A percentile compares a stretch with the other conserved stretches of the same genome.
phyloP scores from a whole-genome alignment of 2,329 filamentous ascomycete species.

The Diplodia mutila region DNA sequence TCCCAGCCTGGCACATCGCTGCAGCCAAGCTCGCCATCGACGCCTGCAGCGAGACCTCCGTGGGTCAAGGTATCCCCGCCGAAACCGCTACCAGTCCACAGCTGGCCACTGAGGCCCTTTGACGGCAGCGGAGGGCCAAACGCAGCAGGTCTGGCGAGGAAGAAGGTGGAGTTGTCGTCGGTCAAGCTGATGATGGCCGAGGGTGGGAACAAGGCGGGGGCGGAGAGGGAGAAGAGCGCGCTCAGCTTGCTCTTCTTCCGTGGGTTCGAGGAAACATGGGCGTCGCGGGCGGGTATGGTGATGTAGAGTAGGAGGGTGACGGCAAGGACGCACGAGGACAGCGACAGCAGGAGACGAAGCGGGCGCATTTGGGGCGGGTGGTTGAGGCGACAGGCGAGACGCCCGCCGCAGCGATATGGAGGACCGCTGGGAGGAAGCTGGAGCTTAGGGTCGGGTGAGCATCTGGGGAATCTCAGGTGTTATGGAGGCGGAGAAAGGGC shows the following conservation, averaged over 20 bases:
- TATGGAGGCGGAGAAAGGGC: conserved; percentile 12
- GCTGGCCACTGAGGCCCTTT: conserved; percentile 79
- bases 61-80: conserved; percentile 72
- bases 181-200: conserved; percentile 95
- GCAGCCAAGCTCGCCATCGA: conserved; percentile 87
- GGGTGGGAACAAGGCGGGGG: conserved; percentile 84
- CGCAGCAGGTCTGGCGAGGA: conserved; percentile 87
- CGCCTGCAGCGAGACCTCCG: conserved; percentile 55
- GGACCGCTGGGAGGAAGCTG: conserved; percentile 4
- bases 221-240: conserved; percentile 54
- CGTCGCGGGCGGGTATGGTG: conserved; percentile 32
- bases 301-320: conserved; percentile 51
- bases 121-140: conserved; percentile 81
- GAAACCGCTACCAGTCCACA: conserved; percentile 94
- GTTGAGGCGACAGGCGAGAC: conserved; percentile 11
- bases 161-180: conserved; percentile 97
- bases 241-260: conserved; percentile 40
- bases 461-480: conserved; percentile 24
- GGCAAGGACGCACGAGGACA: conserved; percentile 48
- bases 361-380: conserved; percentile 39
- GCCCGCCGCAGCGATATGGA: conserved; percentile 18
- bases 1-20: conserved; percentile 92
- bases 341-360: conserved; percentile 47
- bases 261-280: conserved; percentile 27
- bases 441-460: conserved; percentile 13